These are phyloP conservation scores for Boletus tylopilopsis DNA, from an alignment of 768 basidiomycete species.

Conservation along the genomic window DNA sequence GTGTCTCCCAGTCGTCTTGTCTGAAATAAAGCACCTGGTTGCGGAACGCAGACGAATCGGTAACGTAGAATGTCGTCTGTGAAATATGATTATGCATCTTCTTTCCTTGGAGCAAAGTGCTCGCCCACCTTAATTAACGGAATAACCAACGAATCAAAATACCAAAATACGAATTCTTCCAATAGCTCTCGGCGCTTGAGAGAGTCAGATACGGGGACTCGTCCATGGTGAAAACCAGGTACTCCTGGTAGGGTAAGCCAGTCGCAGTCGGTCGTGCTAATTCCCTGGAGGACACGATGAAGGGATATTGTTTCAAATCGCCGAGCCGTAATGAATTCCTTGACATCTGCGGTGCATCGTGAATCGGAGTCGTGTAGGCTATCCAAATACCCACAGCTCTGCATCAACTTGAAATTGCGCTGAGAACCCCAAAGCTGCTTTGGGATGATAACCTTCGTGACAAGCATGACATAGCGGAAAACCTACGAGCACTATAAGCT, in stretches of 20 bases:
- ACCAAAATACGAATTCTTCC: conserved; percentile 92
- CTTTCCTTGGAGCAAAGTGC: background rate
- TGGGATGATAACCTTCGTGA: conserved; percentile 71
- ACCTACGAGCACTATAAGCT: conserved; percentile 44
- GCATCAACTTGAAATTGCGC: conserved; percentile 57
- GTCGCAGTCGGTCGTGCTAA: conserved; percentile 69
- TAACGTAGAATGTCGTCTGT: conserved; percentile 92
- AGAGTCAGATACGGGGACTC: conserved; percentile 62
- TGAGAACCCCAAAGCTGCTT: conserved; percentile 74
- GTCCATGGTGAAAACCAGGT: conserved; percentile 36
- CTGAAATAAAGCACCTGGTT: conserved; percentile 88
- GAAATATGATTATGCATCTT: background rate
- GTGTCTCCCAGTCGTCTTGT: conserved; percentile 87
- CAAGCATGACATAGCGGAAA: conserved; percentile 56
- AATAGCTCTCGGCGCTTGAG: conserved; percentile 76
- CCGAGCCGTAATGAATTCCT: conserved; percentile 66
- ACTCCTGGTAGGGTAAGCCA: conserved; percentile 62
- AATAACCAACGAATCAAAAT: conserved; percentile 81
- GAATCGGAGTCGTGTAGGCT: background rate
- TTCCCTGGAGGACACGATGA: conserved; percentile 72
- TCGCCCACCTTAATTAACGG: conserved; percentile 68
- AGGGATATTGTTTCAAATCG: conserved; percentile 81
- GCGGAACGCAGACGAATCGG: conserved; percentile 82
- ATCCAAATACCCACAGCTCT: conserved; percentile 44
- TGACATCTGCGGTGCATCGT: conserved; percentile 49